phyloP scores from a whole-genome alignment of 257 asterid genomes.

The Fraxinus quadrangulata region DNA sequence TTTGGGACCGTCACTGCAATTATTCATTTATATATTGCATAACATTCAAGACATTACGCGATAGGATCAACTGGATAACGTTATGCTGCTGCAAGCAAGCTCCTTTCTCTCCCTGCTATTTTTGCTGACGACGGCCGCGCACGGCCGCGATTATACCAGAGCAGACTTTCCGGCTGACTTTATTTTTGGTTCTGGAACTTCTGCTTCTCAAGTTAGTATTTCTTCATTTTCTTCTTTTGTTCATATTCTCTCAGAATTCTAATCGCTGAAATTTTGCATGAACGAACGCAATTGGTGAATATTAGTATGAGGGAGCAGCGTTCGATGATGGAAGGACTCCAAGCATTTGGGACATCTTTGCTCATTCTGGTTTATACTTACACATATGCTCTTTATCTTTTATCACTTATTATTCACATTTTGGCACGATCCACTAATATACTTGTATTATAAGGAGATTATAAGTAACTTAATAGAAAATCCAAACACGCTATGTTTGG shows the following conservation, averaged over 20 bases:
- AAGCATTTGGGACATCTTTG: conserved; percentile 48
- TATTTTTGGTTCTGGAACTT: conserved; percentile 53
- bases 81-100: background rate
- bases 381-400: background rate
- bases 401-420: background rate
- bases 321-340: conserved; percentile 61
- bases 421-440: no score
- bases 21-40: no score
- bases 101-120: background rate
- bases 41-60: no score
- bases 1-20: no score
- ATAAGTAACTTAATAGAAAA: no score
- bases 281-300: background rate
- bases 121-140: background rate
- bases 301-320: conserved; percentile 49
- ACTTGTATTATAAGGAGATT: no score
- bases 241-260: background rate
- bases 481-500: no score
- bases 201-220: conserved; percentile 42
- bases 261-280: background rate
- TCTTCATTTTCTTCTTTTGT: background rate
- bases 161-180: conserved; percentile 50
- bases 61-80: background rate
- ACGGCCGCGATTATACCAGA: conserved; percentile 24
- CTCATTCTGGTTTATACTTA: conserved; percentile 37